Evolutionary conservation across 305 asterid species (phyloP).

Genomic region (Fraxinus xanthoxyloides): DNA sequence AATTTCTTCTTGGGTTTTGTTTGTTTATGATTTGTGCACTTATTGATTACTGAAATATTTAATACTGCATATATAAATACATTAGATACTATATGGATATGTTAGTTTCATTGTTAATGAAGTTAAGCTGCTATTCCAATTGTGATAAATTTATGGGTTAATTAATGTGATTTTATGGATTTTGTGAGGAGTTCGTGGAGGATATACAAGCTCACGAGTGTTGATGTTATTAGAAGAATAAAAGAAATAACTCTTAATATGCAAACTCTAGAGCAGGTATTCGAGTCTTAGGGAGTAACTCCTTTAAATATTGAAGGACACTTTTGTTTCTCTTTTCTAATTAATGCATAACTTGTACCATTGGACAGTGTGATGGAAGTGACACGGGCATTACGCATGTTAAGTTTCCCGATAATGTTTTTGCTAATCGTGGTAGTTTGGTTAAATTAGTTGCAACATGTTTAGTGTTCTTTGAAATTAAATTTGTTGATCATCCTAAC

Average conservation of each 20-base stretch:
- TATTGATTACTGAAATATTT: too few species aligned
- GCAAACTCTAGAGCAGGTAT: too few species aligned
- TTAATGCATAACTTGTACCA: too few species aligned
- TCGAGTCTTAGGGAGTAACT: too few species aligned
- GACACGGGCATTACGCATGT: background rate
- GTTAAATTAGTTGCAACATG: background rate
- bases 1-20: background rate
- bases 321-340: too few species aligned
- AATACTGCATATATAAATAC: too few species aligned
- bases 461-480: background rate
- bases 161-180: background rate
- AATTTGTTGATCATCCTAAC: constrained; percentile 7
- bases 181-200: constrained; percentile 92
- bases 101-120: background rate
- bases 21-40: background rate
- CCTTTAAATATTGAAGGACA: too few species aligned
- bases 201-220: constrained; percentile 87
- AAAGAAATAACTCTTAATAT: constrained; percentile 82
- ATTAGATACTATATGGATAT: background rate
- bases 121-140: background rate
- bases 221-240: constrained; percentile 76
- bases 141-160: background rate
- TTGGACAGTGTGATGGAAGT: too few species aligned
- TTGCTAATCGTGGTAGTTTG: constrained; percentile 11
- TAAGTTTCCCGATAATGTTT: background rate